These are phyloP conservation scores for Bacterosira constricta DNA, from an alignment of 108 stramenopile species.

Conservation along the genomic window DNA sequence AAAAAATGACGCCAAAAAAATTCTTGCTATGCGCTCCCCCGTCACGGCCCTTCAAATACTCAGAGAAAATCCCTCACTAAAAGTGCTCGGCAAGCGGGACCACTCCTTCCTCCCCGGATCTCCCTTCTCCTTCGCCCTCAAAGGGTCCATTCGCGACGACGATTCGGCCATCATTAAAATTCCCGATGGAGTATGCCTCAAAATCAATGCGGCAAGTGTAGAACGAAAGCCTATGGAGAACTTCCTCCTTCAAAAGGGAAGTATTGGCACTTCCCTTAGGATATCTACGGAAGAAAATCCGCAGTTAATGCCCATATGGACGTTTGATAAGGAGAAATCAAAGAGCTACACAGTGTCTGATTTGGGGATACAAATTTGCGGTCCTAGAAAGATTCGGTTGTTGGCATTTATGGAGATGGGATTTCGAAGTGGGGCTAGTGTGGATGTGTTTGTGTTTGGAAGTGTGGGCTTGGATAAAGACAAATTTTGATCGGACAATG, in stretches of 20 bases:
- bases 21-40: constrained; percentile 27
- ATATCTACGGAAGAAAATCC: constrained; percentile 47
- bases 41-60: constrained; percentile 32
- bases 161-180: constrained; percentile 37
- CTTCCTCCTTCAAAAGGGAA: constrained; percentile 32
- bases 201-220: constrained; percentile 25
- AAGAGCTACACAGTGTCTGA: constrained; percentile 26
- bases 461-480: constrained; percentile 37
- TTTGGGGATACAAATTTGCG: constrained; percentile 35
- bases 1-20: constrained; percentile 18
- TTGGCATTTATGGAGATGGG: constrained; percentile 52
- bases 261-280: constrained; percentile 33
- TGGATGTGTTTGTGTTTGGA: constrained; percentile 44
- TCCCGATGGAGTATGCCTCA: constrained; percentile 40
- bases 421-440: constrained; percentile 30
- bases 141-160: constrained; percentile 30
- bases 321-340: constrained; percentile 32
- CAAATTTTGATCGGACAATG: constrained; percentile 29
- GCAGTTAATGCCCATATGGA: constrained; percentile 40
- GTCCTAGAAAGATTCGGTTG: constrained; percentile 35
- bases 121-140: constrained; percentile 39
- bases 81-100: constrained; percentile 20
- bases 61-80: constrained; percentile 37
- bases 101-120: constrained; percentile 41
- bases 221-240: constrained; percentile 30